phyloP scores from a whole-genome alignment of 805 yeast species.

The Tetrapisispora fleetii region DNA sequence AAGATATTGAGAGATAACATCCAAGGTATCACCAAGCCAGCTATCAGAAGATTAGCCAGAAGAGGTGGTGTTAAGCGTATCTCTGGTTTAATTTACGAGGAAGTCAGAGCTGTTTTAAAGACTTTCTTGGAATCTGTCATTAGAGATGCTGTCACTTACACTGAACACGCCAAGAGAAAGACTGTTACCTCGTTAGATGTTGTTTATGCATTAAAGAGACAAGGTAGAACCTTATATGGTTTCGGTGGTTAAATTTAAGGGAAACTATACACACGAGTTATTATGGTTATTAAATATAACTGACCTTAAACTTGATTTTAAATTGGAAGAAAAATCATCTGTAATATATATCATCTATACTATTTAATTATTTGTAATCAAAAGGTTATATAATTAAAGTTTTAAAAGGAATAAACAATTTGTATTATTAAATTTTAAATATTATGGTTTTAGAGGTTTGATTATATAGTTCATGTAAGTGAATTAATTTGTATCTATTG shows the following conservation, averaged over 20 bases:
- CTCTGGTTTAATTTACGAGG: constrained; percentile 95
- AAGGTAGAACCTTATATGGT: constrained; percentile 99
- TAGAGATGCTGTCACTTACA: constrained; percentile 97
- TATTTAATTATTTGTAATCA: not conserved
- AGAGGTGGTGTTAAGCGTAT: constrained; percentile 99
- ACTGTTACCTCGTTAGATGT: constrained; percentile 97
- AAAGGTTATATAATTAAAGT: not conserved
- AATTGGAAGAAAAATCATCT: not conserved
- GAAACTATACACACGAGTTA: not conserved
- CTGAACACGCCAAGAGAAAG: constrained; percentile 99
- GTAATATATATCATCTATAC: constrained; percentile 3
- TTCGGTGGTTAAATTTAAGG: constrained; percentile 75
- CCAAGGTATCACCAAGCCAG: constrained; percentile 99
- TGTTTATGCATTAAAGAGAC: constrained; percentile 98
- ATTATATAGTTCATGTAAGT: not conserved
- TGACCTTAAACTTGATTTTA: not conserved
- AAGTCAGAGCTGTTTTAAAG: constrained; percentile 92
- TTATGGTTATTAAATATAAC: not conserved
- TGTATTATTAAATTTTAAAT: not conserved
- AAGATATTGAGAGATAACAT: constrained; percentile 98
- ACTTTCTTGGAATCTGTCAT: constrained; percentile 92
- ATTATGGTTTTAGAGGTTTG: too few relatives aligned
- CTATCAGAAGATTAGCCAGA: constrained; percentile 98
- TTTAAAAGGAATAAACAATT: not conserved
- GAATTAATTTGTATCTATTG: not conserved